Percentiles rank a stretch among this genome's conserved stretches.
These are phyloP conservation scores for Mortierella polycephala DNA, from an alignment of 371 early-diverging fungal species.

Conservation along the genomic window DNA sequence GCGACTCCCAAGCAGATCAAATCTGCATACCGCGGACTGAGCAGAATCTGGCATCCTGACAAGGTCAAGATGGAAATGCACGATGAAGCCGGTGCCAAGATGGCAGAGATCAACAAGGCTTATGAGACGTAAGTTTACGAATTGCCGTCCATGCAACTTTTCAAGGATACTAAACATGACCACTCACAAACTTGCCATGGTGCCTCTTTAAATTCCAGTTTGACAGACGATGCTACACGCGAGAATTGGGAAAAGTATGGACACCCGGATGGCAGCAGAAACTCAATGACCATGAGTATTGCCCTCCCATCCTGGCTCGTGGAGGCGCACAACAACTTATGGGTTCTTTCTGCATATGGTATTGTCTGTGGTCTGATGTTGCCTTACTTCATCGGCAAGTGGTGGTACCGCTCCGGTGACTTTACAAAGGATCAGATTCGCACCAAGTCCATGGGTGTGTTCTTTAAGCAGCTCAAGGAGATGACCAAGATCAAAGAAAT, in stretches of 20 bases:
- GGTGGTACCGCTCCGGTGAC: slow-evolving; percentile 94
- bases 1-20: slow-evolving; percentile 73
- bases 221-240: slow-evolving; percentile 92
- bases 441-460: slow-evolving; percentile 88
- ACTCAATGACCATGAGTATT: slow-evolving; percentile 82
- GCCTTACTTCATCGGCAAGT: slow-evolving; percentile 87
- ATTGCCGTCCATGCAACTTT: not conserved
- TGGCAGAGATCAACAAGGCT: slow-evolving; percentile 88
- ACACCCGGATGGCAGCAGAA: slow-evolving; percentile 95
- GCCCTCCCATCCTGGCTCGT: slow-evolving; percentile 94
- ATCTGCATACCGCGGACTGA: slow-evolving; percentile 78
- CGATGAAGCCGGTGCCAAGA: slow-evolving; percentile 70
- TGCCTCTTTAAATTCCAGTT: slow-evolving; percentile 54
- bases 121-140: slow-evolving; percentile 77
- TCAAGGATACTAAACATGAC: too few relatives aligned
- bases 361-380: slow-evolving; percentile 88
- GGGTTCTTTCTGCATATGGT: slow-evolving; percentile 85
- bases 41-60: slow-evolving; percentile 87
- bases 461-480: slow-evolving; percentile 91
- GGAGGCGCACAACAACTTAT: slow-evolving; percentile 79
- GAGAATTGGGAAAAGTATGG: slow-evolving; percentile 95
- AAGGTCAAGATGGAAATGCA: slow-evolving; percentile 75
- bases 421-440: slow-evolving; percentile 91
- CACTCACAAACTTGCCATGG: not conserved
- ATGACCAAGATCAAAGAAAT: slow-evolving; percentile 60